These are phyloP conservation scores for Datisca glomerata DNA, from an alignment of 306 rosid genomes.

Conservation along the genomic window DNA sequence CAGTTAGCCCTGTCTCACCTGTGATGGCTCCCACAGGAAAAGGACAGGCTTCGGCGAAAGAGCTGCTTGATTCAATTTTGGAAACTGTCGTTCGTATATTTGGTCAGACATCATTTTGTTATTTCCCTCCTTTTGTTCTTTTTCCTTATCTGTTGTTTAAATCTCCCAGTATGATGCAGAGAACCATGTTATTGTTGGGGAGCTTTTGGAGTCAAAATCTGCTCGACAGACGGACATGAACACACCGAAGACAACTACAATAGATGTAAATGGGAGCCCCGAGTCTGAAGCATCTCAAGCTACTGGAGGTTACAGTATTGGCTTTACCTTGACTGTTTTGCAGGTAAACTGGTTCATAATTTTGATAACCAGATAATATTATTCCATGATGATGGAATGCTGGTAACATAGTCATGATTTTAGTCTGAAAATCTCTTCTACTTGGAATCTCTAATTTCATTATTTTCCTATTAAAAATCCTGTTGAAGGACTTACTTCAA, in stretches of 20 bases:
- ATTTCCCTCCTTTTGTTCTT: slow-evolving; percentile 1
- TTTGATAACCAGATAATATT: too few relatives aligned
- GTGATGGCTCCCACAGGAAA: slow-evolving; percentile 94
- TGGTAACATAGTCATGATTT: too few relatives aligned
- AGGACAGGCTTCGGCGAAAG: slow-evolving; percentile 79
- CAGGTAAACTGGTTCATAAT: slow-evolving; percentile 41
- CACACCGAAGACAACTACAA: slow-evolving; percentile 60
- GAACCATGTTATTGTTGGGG: slow-evolving; percentile 93
- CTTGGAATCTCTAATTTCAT: too few relatives aligned
- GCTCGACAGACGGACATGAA: slow-evolving; percentile 52
- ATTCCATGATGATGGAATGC: too few relatives aligned
- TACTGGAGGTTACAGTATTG: slow-evolving; percentile 91
- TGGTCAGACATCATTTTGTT: slow-evolving; percentile 37
- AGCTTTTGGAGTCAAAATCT: slow-evolving; percentile 74
- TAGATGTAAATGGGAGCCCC: slow-evolving; percentile 57
- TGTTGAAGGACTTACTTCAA: too few relatives aligned
- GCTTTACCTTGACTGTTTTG: slow-evolving; percentile 89
- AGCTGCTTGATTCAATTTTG: slow-evolving; percentile 81
- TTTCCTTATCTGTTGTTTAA: slow-evolving; percentile 2
- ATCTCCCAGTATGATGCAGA: slow-evolving; percentile 28
- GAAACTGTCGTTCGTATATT: slow-evolving; percentile 71
- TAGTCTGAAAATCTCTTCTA: too few relatives aligned
- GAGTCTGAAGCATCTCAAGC: slow-evolving; percentile 88
- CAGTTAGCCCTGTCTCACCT: slow-evolving; percentile 93
- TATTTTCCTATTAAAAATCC: too few relatives aligned